phyloP scores from a whole-genome alignment of 345 rosid genomes.

The Microcos paniculata region DNA sequence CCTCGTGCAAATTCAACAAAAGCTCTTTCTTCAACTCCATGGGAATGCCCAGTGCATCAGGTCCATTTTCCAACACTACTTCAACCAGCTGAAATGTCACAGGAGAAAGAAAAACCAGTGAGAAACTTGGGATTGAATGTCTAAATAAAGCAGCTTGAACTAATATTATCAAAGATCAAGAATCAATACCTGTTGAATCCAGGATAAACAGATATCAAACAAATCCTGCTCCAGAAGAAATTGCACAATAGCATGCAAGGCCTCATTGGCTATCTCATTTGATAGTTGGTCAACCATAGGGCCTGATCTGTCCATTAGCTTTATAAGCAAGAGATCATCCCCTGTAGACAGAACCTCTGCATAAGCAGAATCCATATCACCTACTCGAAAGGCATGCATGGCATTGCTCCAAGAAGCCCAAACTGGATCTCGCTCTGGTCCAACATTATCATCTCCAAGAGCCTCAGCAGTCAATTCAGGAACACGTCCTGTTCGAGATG shows the following conservation, averaged over 20 bases:
- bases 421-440: slow-evolving; percentile 69
- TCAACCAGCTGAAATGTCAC: slow-evolving; percentile 59
- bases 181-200: slow-evolving; percentile 88
- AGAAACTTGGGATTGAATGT: background rate
- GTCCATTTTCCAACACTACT: slow-evolving; percentile 76
- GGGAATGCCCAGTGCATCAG: slow-evolving; percentile 62
- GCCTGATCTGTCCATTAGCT: slow-evolving; percentile 94
- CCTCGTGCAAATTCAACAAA: slow-evolving; percentile 72
- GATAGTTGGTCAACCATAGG: slow-evolving; percentile 88
- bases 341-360: slow-evolving; percentile 74
- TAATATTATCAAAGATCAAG: background rate
- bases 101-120: background rate
- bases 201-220: slow-evolving; percentile 82
- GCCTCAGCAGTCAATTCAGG: slow-evolving; percentile 90
- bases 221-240: slow-evolving; percentile 77
- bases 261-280: slow-evolving; percentile 71
- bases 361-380: slow-evolving; percentile 88
- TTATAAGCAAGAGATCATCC: slow-evolving; percentile 86
- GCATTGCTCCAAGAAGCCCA: slow-evolving; percentile 95
- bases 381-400: slow-evolving; percentile 86
- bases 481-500: slow-evolving; percentile 56
- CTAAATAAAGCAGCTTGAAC: slow-evolving; percentile 5
- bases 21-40: slow-evolving; percentile 85
- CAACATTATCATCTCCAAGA: slow-evolving; percentile 67
- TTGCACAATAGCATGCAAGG: slow-evolving; percentile 69